These are phyloP conservation scores for Miscanthus lutarioriparius DNA, from an alignment of 176 grass and related monocot species.

Conservation along the genomic window DNA sequence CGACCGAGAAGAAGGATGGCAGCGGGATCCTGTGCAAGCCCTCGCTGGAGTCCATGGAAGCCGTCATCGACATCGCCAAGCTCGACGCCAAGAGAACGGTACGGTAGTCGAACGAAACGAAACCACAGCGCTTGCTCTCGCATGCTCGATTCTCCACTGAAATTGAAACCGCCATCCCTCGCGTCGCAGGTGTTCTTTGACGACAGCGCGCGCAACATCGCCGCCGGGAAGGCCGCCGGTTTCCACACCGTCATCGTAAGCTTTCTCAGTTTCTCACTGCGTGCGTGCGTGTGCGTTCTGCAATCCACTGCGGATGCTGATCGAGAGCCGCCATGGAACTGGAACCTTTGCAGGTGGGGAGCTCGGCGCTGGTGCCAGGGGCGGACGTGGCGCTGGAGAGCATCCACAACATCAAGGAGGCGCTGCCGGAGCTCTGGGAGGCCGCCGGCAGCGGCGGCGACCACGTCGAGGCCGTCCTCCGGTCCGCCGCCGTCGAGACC, in stretches of 20 bases:
- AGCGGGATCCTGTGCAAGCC: constrained; percentile 86
- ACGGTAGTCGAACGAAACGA: neutral
- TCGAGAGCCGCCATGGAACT: neutral
- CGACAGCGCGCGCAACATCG: constrained; percentile 84
- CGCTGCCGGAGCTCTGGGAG: constrained; percentile 85
- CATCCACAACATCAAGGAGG: constrained; percentile 97
- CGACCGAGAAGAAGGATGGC: constrained; percentile 9
- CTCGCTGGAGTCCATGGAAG: constrained; percentile 78
- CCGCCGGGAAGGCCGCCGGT: constrained; percentile 78
- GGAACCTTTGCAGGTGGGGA: constrained; percentile 61
- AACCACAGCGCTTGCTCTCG: too few species aligned
- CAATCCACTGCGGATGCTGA: neutral
- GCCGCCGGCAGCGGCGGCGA: constrained; percentile 38
- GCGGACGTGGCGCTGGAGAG: constrained; percentile 89
- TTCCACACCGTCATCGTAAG: constrained; percentile 83
- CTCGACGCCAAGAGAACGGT: constrained; percentile 82
- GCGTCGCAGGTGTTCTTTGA: constrained; percentile 79
- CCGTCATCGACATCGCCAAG: constrained; percentile 68
- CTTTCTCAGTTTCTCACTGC: neutral
- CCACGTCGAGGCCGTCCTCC: constrained; percentile 53
- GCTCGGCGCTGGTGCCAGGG: constrained; percentile 56
- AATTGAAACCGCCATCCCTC: neutral
- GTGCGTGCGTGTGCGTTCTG: neutral
- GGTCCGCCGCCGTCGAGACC: constrained; percentile 59
- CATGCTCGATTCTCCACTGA: neutral